A percentile compares a stretch with the other conserved stretches of the same genome.
phyloP scores from a whole-genome alignment of 192 early-diverging fungal genomes.

The Linnemannia zychae region DNA sequence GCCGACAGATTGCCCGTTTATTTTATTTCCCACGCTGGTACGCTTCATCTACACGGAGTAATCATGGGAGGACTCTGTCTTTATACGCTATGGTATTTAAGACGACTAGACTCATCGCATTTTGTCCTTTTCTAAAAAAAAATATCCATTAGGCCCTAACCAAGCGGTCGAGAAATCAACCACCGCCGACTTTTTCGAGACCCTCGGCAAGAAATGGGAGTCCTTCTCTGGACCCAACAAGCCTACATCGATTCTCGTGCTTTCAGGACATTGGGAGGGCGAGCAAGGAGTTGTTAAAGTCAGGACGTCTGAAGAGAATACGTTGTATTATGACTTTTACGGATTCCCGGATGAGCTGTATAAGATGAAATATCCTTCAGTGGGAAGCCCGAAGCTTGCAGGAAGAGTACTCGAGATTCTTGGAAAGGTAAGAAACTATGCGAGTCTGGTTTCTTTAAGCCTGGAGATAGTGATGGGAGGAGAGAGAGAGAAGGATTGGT shows the following conservation, averaged over 20 bases:
- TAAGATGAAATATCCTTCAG: slow-evolving; percentile 69
- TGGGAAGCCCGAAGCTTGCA: slow-evolving; percentile 66
- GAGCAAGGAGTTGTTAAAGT: slow-evolving; percentile 33
- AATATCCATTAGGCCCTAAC: slow-evolving; percentile 44
- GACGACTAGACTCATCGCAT: no score
- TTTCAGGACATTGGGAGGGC: slow-evolving; percentile 81
- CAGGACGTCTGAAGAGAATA: slow-evolving; percentile 61
- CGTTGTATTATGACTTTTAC: slow-evolving; percentile 78
- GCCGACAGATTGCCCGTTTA: slow-evolving; percentile 39
- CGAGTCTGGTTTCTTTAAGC: not conserved
- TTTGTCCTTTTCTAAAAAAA: not conserved
- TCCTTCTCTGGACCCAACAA: slow-evolving; percentile 56
- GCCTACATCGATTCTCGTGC: slow-evolving; percentile 72
- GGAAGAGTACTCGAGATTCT: slow-evolving; percentile 64
- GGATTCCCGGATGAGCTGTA: slow-evolving; percentile 73
- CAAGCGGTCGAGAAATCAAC: slow-evolving; percentile 50
- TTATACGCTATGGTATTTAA: no score
- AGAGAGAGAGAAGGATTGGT: not conserved
- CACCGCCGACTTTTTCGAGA: slow-evolving; percentile 43
- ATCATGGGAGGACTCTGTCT: no score
- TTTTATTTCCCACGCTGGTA: slow-evolving; percentile 55
- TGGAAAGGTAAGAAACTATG: slow-evolving; percentile 27
- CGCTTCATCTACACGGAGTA: not conserved
- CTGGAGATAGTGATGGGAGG: not conserved
- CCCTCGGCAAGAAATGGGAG: slow-evolving; percentile 43